These are phyloP conservation scores for Cyberlindnera xylosilytica DNA, from an alignment of 805 yeast genomes.

Conservation along the genomic window DNA sequence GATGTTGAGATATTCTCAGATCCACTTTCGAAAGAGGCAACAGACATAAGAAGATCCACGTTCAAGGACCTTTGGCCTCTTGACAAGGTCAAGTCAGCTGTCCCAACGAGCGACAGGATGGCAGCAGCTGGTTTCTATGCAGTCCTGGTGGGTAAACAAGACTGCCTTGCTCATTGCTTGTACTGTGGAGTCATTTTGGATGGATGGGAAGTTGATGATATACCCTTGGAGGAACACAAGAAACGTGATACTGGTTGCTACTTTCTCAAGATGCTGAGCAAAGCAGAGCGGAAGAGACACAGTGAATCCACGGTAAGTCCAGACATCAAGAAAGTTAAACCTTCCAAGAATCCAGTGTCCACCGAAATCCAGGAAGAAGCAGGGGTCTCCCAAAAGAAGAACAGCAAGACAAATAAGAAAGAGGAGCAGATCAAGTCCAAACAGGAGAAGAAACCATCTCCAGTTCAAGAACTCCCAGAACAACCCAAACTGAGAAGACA, in stretches of 20 bases:
- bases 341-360: too few relatives aligned
- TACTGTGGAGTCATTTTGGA: slow-evolving; percentile 62
- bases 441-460: too few relatives aligned
- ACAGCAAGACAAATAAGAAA: too few relatives aligned
- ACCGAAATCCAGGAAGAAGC: too few relatives aligned
- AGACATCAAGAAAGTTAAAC: slow-evolving; percentile 1
- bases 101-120: slow-evolving; percentile 40
- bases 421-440: too few relatives aligned
- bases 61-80: too few relatives aligned
- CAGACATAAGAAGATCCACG: slow-evolving; percentile 35
- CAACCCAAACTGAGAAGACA: too few relatives aligned
- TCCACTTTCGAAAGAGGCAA: slow-evolving; percentile 32
- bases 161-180: slow-evolving; percentile 58
- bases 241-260: slow-evolving; percentile 38
- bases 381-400: too few relatives aligned
- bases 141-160: slow-evolving; percentile 25
- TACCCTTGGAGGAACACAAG: slow-evolving; percentile 59
- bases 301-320: not conserved
- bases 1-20: slow-evolving; percentile 28
- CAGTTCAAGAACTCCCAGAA: too few relatives aligned
- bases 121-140: slow-evolving; percentile 67
- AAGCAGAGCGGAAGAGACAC: not conserved
- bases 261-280: slow-evolving; percentile 21
- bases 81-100: too few relatives aligned
- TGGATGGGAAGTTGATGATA: slow-evolving; percentile 71